Percentiles rank a stretch among this genome's conserved stretches.
Conservation (phyloP, 176 grass and related monocot species). For the Musa acuminata region DNA sequence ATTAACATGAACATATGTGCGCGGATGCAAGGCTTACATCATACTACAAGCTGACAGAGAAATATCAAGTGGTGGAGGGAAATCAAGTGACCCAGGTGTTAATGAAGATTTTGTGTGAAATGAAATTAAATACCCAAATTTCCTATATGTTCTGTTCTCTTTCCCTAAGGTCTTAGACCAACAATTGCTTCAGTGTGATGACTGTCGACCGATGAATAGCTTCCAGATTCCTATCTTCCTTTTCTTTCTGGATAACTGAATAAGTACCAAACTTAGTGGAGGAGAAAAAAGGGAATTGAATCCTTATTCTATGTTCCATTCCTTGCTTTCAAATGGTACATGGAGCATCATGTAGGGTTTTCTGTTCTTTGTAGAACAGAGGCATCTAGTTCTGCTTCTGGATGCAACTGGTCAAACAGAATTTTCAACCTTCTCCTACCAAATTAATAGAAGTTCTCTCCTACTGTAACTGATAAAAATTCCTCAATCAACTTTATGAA, state of each 20-base stretch:
- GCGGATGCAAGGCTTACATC: not conserved
- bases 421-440: conserved; percentile 37
- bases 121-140: not conserved
- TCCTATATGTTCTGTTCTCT: too few relatives aligned
- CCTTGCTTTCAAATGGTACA: conserved; percentile 44
- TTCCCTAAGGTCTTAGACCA: not conserved
- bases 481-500: conserved; percentile 15
- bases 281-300: conserved; percentile 65
- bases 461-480: conserved; percentile 17
- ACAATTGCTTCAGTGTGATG: not conserved
- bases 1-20: too few relatives aligned
- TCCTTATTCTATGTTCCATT: conserved; percentile 75
- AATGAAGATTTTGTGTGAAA: not conserved
- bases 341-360: conserved; percentile 53
- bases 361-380: conserved; percentile 43
- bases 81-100: not conserved
- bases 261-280: conserved; percentile 77
- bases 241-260: conserved; percentile 35
- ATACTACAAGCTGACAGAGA: not conserved
- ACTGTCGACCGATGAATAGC: not conserved
- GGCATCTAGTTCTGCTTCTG: conserved; percentile 61
- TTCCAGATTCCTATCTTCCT: conserved; percentile 25
- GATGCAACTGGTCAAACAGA: conserved; percentile 67
- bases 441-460: conserved; percentile 28
- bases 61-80: conserved; percentile 16